Percentiles rank a stretch among this genome's conserved stretches.
Conservation (phyloP, 2,329 filamentous ascomycete genomes). For the Cercospora sojina region DNA sequence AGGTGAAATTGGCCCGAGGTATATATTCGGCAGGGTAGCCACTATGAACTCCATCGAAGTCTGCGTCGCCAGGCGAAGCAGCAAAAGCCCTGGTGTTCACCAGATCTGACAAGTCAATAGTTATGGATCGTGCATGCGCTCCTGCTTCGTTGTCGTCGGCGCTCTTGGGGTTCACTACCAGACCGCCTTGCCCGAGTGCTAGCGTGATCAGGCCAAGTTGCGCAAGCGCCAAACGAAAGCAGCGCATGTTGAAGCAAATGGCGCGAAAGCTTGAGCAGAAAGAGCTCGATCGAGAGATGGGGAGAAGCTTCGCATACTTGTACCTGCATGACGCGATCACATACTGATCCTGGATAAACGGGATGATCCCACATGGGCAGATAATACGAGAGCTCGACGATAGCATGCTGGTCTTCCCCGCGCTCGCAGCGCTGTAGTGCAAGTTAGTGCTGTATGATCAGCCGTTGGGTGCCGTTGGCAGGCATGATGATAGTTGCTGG, state of each 20-base stretch:
- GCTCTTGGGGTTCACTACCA: constrained; percentile 36
- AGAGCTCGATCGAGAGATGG: neutral
- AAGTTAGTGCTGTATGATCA: neutral
- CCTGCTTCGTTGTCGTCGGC: constrained; percentile 24
- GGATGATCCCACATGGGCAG: neutral
- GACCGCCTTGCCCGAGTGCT: constrained; percentile 28
- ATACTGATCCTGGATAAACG: neutral
- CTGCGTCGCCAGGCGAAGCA: constrained; percentile 38
- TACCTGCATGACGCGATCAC: constrained; percentile 18
- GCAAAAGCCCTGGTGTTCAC: constrained; percentile 43
- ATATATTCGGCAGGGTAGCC: constrained; percentile 43
- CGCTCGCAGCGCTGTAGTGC: constrained; percentile 5
- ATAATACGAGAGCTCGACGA: neutral
- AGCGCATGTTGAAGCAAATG: neutral
- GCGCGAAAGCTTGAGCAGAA: neutral
- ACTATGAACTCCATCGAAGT: constrained; percentile 40
- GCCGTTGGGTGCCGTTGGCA: neutral
- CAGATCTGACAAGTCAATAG: constrained; percentile 31
- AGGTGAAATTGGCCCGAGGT: constrained; percentile 39
- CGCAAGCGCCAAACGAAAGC: neutral
- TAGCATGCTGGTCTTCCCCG: constrained; percentile 3
- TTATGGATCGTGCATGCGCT: constrained; percentile 23
- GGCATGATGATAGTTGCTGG: neutral
- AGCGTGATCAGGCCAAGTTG: constrained; percentile 20
- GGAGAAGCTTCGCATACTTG: constrained; percentile 15